Base-by-base conservation (phyloP, 345 rosid genomes). In the Theobroma cacao region DNA sequence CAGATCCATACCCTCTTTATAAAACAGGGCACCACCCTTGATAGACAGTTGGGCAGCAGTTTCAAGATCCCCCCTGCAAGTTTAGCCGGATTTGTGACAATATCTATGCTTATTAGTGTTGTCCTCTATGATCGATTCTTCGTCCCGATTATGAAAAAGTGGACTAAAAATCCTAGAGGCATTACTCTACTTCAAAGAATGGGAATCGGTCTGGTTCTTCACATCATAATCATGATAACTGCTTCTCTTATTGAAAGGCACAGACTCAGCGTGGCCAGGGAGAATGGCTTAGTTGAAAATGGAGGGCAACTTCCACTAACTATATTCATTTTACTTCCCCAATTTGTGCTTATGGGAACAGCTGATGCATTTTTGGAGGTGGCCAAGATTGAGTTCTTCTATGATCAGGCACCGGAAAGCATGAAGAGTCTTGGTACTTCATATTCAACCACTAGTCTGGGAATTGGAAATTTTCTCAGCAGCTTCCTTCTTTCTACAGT, bases 371-470 rank as follows among this genome's bases (percentile, higher is more conserved):
- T 90, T 73, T 60, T 93, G 10, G 98, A 88, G 79, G 96, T 92
- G 5, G 90, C 95, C 11, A 92, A 92, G 90, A 80, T 93, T 10
- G 97, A 92, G 77, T 91, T 92, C 86, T 96, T 94, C 87, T 96
- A 92, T 33, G 99, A 95, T 73, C 98, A 95, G 74, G 97, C 98
- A 13, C 98, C 97, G 0, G 98, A 92, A 58, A 82, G 91, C 81
- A 94, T 91, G 99, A 95, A 93, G 86, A 95, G 98, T 78, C 91
- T 92, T 1, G 99, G 97, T 4, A 93, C 97, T 72, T 92, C 95
- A 1, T 94, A 91, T 55, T 30, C 87, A 26, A 84, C 81, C 28
- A 85, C 90, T 1, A 84, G 86, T 72, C 76, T 88, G 9, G 97
- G 97, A 2, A 47, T 86, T 4, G 97, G 98, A 2, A 88, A 89